Evolutionary conservation across 495 filamentous ascomycete species (phyloP), one percentile per base, ranked within the genome.

Genomic region (Neurospora sp.): DNA sequence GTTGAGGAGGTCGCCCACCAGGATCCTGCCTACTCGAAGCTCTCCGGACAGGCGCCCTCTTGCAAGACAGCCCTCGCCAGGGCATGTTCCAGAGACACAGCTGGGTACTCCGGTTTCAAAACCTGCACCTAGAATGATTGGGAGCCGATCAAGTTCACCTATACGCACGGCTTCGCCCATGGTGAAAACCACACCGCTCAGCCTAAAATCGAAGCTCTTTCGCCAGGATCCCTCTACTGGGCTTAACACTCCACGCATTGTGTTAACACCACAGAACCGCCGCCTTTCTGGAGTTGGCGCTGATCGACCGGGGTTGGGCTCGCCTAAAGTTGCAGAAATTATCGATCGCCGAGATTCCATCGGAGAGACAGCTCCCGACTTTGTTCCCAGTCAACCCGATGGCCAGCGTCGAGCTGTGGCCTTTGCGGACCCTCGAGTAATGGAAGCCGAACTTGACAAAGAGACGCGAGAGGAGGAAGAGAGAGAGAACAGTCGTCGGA

Each of bases 251-350:
- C 91, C 91, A 44, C 88, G 84, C 20, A 86, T 92, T 72, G 81
- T 92, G 22, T 77, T 93, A 27, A 91, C 88, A 4, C 92, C 92
- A 12, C 86, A 88, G 46, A 84, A 77, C 31, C 82, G 87, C 22
- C 86, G 88, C 53, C 89, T 91, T 37, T 92, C 91, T 7, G 93
- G 92, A 5, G 78, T 94, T 72, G 93, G 93, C 12, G 89, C 90
- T 75, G 92, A 94, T 75, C 89, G 87, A 72, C 83, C 88, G 74
- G 92, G 93, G 5, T 87, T 96, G 69, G 93, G 93, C 27, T 96
- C 93, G 5, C 93, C 93, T 9, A 88, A 86, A 18, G 88, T 96
- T 41, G 87, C 91, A 16, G 91, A 88, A 31, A 86, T 94, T 35
- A 87, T 96, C 41, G 91, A 93, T 68, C 88, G 89, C 69, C 88